phyloP scores from a whole-genome alignment of 2,329 filamentous ascomycete genomes.

The Tolypocladium tundrense region DNA sequence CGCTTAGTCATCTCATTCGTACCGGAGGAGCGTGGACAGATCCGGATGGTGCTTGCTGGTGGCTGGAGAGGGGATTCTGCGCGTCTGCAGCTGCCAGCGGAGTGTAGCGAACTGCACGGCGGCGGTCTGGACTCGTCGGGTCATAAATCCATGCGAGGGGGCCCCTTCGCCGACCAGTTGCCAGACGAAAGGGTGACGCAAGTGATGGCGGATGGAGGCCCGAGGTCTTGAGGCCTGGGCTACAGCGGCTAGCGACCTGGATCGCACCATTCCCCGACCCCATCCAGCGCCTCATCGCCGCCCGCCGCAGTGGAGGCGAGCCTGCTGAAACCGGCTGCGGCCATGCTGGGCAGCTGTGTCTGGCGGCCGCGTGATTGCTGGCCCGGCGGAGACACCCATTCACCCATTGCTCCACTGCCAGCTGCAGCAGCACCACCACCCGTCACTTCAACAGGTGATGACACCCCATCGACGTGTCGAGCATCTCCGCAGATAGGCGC shows the following conservation, averaged over 20 bases:
- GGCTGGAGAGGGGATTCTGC: neutral
- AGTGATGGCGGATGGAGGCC: neutral
- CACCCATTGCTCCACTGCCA: neutral
- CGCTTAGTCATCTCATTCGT: neutral
- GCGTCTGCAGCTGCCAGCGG: neutral
- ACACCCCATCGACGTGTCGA: constrained; percentile 1
- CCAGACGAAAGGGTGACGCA: neutral
- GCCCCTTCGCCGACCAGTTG: neutral
- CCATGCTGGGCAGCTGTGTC: neutral
- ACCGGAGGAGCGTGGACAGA: neutral
- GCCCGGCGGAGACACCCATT: neutral
- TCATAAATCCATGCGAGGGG: neutral
- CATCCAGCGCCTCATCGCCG: neutral
- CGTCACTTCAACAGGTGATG: neutral
- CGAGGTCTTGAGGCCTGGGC: neutral
- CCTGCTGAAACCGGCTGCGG: neutral
- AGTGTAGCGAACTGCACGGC: neutral
- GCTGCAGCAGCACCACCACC: neutral
- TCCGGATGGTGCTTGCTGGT: neutral
- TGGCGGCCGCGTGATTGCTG: neutral
- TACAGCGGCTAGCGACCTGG: neutral
- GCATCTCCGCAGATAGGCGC: constrained; percentile 2
- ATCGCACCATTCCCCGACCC: neutral
- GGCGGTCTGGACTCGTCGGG: neutral
- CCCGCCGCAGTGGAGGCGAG: neutral